Conservation (phyloP, 1,284 basidiomycete species). For the Inonotus obliquus region DNA sequence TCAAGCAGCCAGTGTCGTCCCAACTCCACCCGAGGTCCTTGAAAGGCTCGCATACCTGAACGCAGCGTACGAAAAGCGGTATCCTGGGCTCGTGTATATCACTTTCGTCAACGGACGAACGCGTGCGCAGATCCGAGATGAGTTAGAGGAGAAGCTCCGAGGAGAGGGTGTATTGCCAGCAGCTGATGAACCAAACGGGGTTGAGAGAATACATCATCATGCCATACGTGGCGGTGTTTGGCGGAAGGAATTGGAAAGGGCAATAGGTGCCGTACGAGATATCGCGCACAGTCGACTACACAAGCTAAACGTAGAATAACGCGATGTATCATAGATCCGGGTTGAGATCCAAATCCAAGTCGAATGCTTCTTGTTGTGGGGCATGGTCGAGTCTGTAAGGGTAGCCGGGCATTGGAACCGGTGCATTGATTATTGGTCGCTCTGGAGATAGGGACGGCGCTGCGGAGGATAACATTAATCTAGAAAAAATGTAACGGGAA, state of each 20-base stretch:
- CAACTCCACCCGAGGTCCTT: constrained; percentile 63
- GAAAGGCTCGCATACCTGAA: constrained; percentile 66
- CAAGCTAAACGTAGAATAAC: constrained; percentile 34
- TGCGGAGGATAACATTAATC: constrained; percentile 22
- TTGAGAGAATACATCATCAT: constrained; percentile 19
- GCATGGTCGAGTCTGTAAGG: constrained; percentile 65
- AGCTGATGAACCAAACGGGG: constrained; percentile 22
- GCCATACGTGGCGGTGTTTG: constrained; percentile 35
- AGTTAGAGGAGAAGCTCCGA: constrained; percentile 68
- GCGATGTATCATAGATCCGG: constrained; percentile 50
- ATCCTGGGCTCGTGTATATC: constrained; percentile 77
- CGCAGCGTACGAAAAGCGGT: constrained; percentile 67
- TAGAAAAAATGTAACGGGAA: constrained; percentile 6
- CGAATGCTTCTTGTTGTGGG: constrained; percentile 58
- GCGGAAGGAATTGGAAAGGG: constrained; percentile 63
- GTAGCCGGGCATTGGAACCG: constrained; percentile 48
- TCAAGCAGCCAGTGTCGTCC: constrained; percentile 21
- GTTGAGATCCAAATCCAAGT: constrained; percentile 74
- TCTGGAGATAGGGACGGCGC: constrained; percentile 58
- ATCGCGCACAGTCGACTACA: constrained; percentile 69
- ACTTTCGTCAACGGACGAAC: constrained; percentile 88
- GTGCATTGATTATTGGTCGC: constrained; percentile 40
- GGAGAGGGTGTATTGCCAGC: constrained; percentile 42
- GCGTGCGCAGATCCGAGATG: constrained; percentile 65
- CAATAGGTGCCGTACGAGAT: constrained; percentile 64